Base-by-base conservation (phyloP, 2,329 filamentous ascomycete genomes). In the Penicillium capsulatum region DNA sequence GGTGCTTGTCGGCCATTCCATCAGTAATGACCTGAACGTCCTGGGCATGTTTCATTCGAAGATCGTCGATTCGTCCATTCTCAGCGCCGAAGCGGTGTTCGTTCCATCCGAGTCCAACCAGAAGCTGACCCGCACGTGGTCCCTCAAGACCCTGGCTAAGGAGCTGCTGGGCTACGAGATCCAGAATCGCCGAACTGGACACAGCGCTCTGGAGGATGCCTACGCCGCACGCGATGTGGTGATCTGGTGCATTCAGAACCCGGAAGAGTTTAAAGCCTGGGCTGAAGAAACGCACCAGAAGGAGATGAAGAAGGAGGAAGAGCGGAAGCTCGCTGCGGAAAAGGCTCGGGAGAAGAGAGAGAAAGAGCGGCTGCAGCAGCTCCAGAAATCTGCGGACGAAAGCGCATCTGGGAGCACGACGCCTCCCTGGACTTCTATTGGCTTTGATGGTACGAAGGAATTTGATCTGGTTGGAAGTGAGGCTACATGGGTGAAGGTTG, bases 121-220 rank as follows among this genome's bases (percentile, higher is more conserved):
- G 15, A 6, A 22, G 9, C 29, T 44, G 7, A 39, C 30, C 4
- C 51, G 40, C 4, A 31, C 32, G 5, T 72, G 64, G 64, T 51
- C 55, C 3, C 54, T 75, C 31, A 65, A 67, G 39, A 49, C 24
- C 0, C 53, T 72, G 11, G 54, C 59, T 16, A 44, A 48, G 11
- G 59, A 61, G 3, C 50, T 73, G 5, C 46, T 73, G 3, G 49
- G 53, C 2, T 46, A 65, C 8, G 41, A 45, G 1, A 67, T 75
- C 11, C 68, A 64, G 17, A 48, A 37, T 15, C 48, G 55, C 2
- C 50, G 44, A 7, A 51, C 48, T 2, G 69, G 72, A 1, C 74
- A 76, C 34, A 66, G 73, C 52, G 67, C 67, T 32, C 47, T 77
- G 4, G 71, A 76, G 49, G 71, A 76, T 56, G 68, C 72, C 0